Base-by-base conservation (phyloP, 768 basidiomycete genomes). In the Mycena chlorophos region DNA sequence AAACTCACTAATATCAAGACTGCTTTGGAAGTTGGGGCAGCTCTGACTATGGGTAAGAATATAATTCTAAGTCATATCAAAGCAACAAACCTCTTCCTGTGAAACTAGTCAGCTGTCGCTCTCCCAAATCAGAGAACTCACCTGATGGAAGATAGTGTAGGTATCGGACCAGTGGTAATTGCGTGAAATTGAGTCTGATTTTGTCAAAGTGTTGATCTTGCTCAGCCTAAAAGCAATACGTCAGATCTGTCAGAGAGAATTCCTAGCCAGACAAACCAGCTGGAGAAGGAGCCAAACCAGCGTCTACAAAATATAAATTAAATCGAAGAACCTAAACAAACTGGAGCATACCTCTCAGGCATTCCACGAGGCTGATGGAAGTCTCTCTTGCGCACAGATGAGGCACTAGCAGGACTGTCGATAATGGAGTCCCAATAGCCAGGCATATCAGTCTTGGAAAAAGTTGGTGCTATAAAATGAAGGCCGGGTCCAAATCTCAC, bases 341-440 rank as follows among this genome's bases (percentile, higher is more conserved):
- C n/a, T n/a, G n/a, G n/a, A n/a, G n/a, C n/a, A n/a, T n/a, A n/a
- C n/a, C n/a, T n/a, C n/a, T n/a, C n/a, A n/a, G n/a, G n/a, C n/a
- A n/a, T n/a, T n/a, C n/a, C n/a, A n/a, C n/a, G n/a, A n/a, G 63
- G 58, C 30, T 64, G 63, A 49, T 64, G 63, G 54, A 61, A 66
- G 31, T 65, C 52, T 2, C 62, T 56, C 37, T 61, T 63, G 19
- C 52, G 42, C 28, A 40, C 49, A 3, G 55, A 48, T 8, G 39
- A 47, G 10, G 63, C 62, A 13, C 58, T 61, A 14, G 64, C 61
- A 20, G 58, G 39, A 40, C 51, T 56, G 42, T 60, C 48, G 34
- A 63, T 55, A 19, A 63, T 57, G 26, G n/a, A 50, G 40, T 61
- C 25, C 57, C 58, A 59, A 37, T 59, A 59, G 4, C 50, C 58